Evolutionary conservation across 768 basidiomycete species (phyloP).

Genomic region (Cantharellus cinnabarinus): DNA sequence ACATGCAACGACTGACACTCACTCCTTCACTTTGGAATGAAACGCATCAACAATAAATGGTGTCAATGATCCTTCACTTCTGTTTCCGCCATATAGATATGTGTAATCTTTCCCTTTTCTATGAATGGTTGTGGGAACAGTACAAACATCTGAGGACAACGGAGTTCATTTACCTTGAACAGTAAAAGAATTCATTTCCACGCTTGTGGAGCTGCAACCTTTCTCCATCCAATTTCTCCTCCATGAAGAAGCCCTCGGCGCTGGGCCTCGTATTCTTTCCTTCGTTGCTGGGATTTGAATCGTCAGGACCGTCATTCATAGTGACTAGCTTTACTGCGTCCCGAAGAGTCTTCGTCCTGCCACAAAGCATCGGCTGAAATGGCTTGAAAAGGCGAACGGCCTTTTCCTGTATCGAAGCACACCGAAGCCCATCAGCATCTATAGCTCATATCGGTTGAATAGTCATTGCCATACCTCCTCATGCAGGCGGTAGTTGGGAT

Average conservation of each 20-base stretch:
- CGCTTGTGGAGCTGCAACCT: slow-evolving; percentile 88
- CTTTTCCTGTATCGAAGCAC: slow-evolving; percentile 40
- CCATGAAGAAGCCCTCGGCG: slow-evolving; percentile 45
- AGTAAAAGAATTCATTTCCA: slow-evolving; percentile 81
- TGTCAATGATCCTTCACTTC: slow-evolving; percentile 71
- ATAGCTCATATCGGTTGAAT: neutral
- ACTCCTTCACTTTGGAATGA: slow-evolving; percentile 63
- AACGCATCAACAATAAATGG: slow-evolving; percentile 67
- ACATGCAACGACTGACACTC: slow-evolving; percentile 13
- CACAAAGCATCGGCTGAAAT: slow-evolving; percentile 92
- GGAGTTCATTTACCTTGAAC: slow-evolving; percentile 42
- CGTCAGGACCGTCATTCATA: slow-evolving; percentile 21
- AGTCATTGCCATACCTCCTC: slow-evolving; percentile 24
- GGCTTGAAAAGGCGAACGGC: slow-evolving; percentile 60
- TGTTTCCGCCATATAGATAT: slow-evolving; percentile 72
- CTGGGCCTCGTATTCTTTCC: neutral
- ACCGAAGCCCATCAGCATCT: neutral
- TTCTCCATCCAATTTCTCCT: slow-evolving; percentile 96
- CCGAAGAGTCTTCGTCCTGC: slow-evolving; percentile 59
- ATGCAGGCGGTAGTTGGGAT: slow-evolving; percentile 45
- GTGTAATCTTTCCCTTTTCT: slow-evolving; percentile 75
- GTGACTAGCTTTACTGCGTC: slow-evolving; percentile 75
- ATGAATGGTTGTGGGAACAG: neutral
- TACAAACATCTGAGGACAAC: neutral
- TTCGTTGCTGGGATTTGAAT: neutral